Conservation (phyloP, 768 basidiomycete species). For the Daedaleopsis nitida region DNA sequence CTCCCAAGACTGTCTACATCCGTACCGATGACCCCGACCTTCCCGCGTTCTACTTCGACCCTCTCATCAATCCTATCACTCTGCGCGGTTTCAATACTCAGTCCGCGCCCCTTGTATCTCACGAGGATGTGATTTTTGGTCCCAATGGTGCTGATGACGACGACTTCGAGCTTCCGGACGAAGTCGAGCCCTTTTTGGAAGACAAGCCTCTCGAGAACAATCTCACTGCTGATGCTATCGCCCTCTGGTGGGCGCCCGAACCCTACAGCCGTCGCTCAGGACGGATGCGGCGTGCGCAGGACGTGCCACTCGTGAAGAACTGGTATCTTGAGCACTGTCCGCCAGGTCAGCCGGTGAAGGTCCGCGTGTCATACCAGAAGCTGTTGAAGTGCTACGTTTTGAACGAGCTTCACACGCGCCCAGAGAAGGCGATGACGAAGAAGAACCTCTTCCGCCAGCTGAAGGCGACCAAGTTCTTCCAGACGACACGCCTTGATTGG, state of each 20-base stretch:
- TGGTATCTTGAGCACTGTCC: conserved; percentile 99
- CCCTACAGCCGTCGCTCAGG: conserved; percentile 94
- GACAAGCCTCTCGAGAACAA: conserved; percentile 84
- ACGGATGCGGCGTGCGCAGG: conserved; percentile 91
- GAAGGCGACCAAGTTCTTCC: conserved; percentile 99
- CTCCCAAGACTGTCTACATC: conserved; percentile 97
- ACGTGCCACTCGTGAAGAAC: conserved; percentile 93
- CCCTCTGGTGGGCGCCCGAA: conserved; percentile 97
- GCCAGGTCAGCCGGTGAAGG: conserved; percentile 94
- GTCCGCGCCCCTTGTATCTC: conserved; percentile 78
- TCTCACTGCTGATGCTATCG: conserved; percentile 93
- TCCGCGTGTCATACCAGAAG: conserved; percentile 99
- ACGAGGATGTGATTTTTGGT: conserved; percentile 93
- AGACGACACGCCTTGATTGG: conserved; percentile 97
- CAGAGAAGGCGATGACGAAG: conserved; percentile 97
- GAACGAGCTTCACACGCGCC: conserved; percentile 86
- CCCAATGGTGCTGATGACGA: conserved; percentile 85
- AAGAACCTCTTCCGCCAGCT: conserved; percentile 94
- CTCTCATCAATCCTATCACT: conserved; percentile 96
- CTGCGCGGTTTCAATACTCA: conserved; percentile 84
- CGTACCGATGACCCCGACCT: conserved; percentile 99
- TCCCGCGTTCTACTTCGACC: conserved; percentile 98
- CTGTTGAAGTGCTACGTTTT: conserved; percentile 93
- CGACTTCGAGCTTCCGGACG: conserved; percentile 82
- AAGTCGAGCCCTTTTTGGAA: conserved; percentile 77